Evolutionary conservation across 1,139 yeast genomes (phyloP), one percentile per base, ranked within the genome.

Genomic region (Schwanniomyces etchellsii): DNA sequence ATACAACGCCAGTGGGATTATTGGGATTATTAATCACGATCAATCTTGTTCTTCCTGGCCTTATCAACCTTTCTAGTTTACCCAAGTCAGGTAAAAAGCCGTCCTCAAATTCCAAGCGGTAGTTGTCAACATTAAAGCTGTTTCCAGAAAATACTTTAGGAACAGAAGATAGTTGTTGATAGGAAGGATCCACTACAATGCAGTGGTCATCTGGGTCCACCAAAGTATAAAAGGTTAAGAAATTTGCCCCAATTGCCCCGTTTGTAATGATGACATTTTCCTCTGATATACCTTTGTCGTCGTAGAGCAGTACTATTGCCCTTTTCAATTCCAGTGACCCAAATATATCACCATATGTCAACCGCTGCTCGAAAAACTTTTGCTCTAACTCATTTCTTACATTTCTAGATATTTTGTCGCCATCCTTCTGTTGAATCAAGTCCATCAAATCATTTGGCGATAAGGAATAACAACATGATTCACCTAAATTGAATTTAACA

Each of bases 21-120:
- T 73, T 70, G 5, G 81, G 80, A 39, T 68, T 68, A 40, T 73
- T 74, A 33, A 74, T 50, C 26, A 72, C 62, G 28, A 75, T 52
- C 23, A 72, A 42, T 42, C 65, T 67, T 2, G 78, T 72, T 24
- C 59, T 52, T 24, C 54, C 42, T 15, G 46, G 43, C 20, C 47
- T 47, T 9, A 63, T 43, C 39, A 67, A 44, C 14, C 24, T 14
- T 14, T 42, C 35, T 30, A 74, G 52, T 27, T 48, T 46, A 2
- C 42, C 45, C 15, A 73, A 28, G 33, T 66, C 55, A 2, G 76
- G 70, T 27, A 48, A 43, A 42, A 55, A 70, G 4, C 45, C 42
- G 27, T 66, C 57, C 12, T 58, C 63, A 20, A 46, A 52, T 5
- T 42, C 35, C 28, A 73, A 44, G 1, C 45, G 43, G 37, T 68